A percentile compares a stretch with the other conserved stretches of the same genome.
Evolutionary conservation across 139 green algal species (phyloP).

Genomic region (Spirogloea muscicola): DNA sequence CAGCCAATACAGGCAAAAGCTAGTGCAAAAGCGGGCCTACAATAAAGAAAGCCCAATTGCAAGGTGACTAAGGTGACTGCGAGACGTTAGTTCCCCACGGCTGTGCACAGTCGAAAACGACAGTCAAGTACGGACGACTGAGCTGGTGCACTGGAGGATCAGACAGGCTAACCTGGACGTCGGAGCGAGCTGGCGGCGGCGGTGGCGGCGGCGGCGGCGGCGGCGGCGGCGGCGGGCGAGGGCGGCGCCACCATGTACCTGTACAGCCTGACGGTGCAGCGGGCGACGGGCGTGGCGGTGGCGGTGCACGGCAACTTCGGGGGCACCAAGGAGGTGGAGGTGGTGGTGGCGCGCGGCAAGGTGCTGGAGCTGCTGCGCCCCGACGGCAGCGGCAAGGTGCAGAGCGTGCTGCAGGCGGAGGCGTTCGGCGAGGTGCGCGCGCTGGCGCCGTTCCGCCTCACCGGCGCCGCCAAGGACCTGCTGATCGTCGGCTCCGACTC

Average conservation of each 20-base stretch:
- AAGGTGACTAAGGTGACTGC: no score
- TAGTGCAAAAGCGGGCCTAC: no score
- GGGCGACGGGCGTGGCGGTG: conserved; percentile 26
- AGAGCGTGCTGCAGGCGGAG: conserved; percentile 60
- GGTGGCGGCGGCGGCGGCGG: no score
- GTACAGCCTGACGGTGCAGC: conserved; percentile 46
- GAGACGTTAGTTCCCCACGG: no score
- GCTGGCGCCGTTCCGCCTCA: conserved; percentile 82
- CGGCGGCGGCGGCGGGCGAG: no score
- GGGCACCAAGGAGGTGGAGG: conserved; percentile 86
- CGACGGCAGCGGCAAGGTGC: conserved; percentile 68
- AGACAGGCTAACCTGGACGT: no score
- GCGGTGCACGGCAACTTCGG: conserved; percentile 83
- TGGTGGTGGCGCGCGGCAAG: conserved; percentile 83
- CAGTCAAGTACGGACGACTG: no score
- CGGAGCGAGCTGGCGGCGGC: no score
- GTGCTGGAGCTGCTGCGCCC: conserved; percentile 94
- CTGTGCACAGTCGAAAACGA: no score
- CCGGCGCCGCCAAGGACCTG: conserved; percentile 74
- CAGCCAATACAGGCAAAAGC: no score
- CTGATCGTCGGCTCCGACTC: conserved; percentile 87
- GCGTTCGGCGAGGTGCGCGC: conserved; percentile 88
- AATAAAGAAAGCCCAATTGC: no score
- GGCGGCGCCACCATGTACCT: conserved; percentile 52
- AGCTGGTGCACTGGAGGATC: no score